Evolutionary conservation across 441 rosid species (phyloP).

Genomic region (Rhodomyrtus psidioides): DNA sequence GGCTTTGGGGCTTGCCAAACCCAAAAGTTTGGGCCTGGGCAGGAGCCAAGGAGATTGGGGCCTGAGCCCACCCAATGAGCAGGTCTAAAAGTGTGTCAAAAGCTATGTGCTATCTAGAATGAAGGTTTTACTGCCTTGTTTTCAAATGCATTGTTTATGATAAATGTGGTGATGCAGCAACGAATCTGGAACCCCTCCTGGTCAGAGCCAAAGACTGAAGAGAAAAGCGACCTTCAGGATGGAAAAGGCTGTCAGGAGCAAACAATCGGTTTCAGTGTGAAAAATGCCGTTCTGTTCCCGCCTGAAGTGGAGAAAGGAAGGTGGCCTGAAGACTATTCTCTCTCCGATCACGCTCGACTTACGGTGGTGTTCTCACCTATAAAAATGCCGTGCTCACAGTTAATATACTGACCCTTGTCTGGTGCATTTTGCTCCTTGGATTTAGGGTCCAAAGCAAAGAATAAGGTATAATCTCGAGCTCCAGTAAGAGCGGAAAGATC

Average conservation of each 20-base stretch:
- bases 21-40: background rate
- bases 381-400: conserved; percentile 67
- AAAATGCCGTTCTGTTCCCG: conserved; percentile 92
- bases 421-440: background rate
- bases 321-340: conserved; percentile 89
- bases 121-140: background rate
- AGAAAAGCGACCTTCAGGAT: conserved; percentile 21
- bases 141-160: background rate
- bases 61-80: background rate
- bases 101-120: background rate
- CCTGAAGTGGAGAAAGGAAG: conserved; percentile 88
- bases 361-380: conserved; percentile 91
- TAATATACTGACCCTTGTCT: conserved; percentile 8
- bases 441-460: background rate
- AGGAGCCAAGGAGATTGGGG: background rate
- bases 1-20: too few relatives aligned
- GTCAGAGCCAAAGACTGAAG: conserved; percentile 36
- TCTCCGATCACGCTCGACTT: conserved; percentile 87
- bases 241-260: conserved; percentile 31
- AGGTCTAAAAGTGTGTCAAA: background rate
- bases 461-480: background rate
- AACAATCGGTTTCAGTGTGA: conserved; percentile 77
- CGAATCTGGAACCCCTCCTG: conserved; percentile 67
- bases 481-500: background rate
- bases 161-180: conserved; percentile 36